Evolutionary conservation across 306 rosid species (phyloP).

Genomic region (Echinosophora koreensis): DNA sequence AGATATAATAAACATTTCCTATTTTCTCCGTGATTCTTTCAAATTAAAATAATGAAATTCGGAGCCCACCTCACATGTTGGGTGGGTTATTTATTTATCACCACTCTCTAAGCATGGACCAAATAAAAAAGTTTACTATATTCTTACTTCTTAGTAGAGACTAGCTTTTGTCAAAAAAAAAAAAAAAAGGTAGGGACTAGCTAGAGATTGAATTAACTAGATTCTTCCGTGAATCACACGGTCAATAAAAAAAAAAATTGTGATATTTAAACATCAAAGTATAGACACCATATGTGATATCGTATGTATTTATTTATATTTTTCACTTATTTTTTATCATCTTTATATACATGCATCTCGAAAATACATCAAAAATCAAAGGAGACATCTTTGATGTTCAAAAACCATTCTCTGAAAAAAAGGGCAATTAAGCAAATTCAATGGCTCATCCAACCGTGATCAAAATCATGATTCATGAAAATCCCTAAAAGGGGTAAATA

Average conservation of each 20-base stretch:
- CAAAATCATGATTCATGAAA: conserved; percentile 24
- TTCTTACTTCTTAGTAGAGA: neutral
- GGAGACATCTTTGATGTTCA: no score
- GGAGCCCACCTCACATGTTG: conserved; percentile 54
- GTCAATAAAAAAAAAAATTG: neutral
- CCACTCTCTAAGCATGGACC: conserved; percentile 29
- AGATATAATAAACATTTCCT: neutral
- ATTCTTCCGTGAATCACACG: conserved; percentile 3
- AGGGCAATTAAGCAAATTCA: conserved; percentile 13
- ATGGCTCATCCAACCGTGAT: conserved; percentile 4
- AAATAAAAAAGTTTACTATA: neutral
- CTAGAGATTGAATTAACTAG: conserved; percentile 23
- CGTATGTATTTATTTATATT: no score
- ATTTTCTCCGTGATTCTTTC: conserved; percentile 46
- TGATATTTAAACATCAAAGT: no score
- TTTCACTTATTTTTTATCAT: no score
- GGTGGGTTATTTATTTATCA: conserved; percentile 35
- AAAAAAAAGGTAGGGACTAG: conserved; percentile 24
- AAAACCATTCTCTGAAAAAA: neutral
- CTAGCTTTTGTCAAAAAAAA: neutral
- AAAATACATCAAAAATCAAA: no score
- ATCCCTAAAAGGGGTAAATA: conserved; percentile 17
- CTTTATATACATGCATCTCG: no score
- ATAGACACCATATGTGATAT: no score
- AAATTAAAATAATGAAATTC: conserved; percentile 51